Percentiles rank a stretch among this genome's conserved stretches.
Evolutionary conservation across 192 early-diverging fungal species (phyloP).

Genomic region (Podila clonocystis): DNA sequence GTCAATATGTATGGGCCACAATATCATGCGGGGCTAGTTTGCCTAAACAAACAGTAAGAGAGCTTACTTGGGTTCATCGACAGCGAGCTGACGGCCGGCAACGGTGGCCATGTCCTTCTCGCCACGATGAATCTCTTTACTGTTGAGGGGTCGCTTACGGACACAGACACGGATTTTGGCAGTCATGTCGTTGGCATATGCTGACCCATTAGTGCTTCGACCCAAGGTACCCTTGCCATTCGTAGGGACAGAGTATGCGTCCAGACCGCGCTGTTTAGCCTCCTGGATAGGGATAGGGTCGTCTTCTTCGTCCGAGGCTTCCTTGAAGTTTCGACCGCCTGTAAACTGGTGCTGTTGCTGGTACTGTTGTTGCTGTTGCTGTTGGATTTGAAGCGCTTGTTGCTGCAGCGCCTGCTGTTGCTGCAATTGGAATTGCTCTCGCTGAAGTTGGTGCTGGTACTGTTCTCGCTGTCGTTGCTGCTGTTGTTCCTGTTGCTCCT

Average conservation of each 20-base stretch:
- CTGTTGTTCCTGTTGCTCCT: conserved; percentile 27
- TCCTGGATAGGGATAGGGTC: conserved; percentile 44
- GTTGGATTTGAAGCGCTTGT: background rate
- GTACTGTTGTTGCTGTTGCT: conserved; percentile 23
- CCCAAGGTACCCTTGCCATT: conserved; percentile 28
- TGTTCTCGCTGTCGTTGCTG: conserved; percentile 29
- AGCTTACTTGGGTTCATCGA: conserved; percentile 93
- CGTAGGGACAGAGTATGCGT: conserved; percentile 81
- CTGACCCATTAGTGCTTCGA: conserved; percentile 22
- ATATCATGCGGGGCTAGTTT: background rate
- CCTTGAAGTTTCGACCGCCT: conserved; percentile 41
- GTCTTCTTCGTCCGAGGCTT: conserved; percentile 54
- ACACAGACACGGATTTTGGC: conserved; percentile 98
- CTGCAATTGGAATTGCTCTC: conserved; percentile 15
- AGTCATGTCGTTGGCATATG: conserved; percentile 59
- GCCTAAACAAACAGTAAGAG: conserved; percentile 7
- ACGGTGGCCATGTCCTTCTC: conserved; percentile 89
- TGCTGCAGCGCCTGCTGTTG: conserved; percentile 16
- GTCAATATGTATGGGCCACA: background rate
- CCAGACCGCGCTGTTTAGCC: conserved; percentile 56
- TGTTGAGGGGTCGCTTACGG: conserved; percentile 92
- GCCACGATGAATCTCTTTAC: conserved; percentile 81
- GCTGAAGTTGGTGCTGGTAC: conserved; percentile 24
- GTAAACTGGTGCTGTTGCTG: conserved; percentile 22
- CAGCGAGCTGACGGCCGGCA: conserved; percentile 72